Conservation (phyloP, 768 basidiomycete species). For the Trametes gibbosa region DNA sequence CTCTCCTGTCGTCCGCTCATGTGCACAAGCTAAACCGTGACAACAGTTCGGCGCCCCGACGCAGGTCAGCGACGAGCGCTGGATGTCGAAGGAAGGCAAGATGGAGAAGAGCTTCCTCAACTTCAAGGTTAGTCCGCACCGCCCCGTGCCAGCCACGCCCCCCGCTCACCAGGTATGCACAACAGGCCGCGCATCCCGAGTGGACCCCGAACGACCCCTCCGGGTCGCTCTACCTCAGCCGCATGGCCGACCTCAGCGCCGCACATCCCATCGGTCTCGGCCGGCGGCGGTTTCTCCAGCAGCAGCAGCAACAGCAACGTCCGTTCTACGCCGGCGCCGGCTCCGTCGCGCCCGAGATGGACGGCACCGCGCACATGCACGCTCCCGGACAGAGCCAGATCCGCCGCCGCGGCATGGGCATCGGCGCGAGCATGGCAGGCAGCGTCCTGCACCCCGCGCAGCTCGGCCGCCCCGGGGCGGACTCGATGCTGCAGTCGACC, state of each 20-base stretch:
- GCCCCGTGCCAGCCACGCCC: not conserved
- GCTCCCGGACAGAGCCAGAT: constrained; percentile 53
- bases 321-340: not conserved
- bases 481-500: constrained; percentile 43
- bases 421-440: constrained; percentile 19
- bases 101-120: constrained; percentile 99
- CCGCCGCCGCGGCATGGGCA: constrained; percentile 28
- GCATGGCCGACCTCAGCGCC: constrained; percentile 70
- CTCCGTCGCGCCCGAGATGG: constrained; percentile 7
- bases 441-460: constrained; percentile 41
- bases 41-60: constrained; percentile 82
- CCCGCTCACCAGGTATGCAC: not conserved
- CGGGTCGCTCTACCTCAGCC: constrained; percentile 84
- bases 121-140: constrained; percentile 61
- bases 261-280: constrained; percentile 33
- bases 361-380: constrained; percentile 22
- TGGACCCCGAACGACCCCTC: constrained; percentile 93
- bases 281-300: constrained; percentile 23
- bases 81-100: constrained; percentile 90
- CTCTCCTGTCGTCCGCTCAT: too few species aligned
- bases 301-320: constrained; percentile 10
- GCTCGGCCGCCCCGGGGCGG: constrained; percentile 2
- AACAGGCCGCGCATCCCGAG: constrained; percentile 85
- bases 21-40: not conserved
- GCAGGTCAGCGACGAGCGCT: constrained; percentile 61